phyloP scores from a whole-genome alignment of 495 filamentous ascomycete species.

The Margaritispora aquatica region DNA sequence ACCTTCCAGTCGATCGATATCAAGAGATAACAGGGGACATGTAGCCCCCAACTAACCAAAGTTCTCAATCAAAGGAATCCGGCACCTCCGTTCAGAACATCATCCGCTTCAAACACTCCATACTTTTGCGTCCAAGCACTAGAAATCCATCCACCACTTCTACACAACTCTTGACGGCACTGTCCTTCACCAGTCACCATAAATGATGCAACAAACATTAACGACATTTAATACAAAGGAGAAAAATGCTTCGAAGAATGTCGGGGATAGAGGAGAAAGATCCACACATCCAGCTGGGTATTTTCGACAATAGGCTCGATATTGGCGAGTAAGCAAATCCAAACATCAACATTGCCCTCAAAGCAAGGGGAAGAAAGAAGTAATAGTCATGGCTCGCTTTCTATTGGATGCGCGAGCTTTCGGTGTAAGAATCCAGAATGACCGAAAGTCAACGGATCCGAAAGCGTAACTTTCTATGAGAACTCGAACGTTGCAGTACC shows the following conservation, averaged over 20 bases:
- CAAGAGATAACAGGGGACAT: neutral
- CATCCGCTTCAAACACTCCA: constrained; percentile 20
- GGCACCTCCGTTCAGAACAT: constrained; percentile 19
- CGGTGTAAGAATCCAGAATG: neutral
- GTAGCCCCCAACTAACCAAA: constrained; percentile 13
- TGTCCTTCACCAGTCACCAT: constrained; percentile 5
- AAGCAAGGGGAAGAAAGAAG: constrained; percentile 7
- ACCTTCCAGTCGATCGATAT: constrained; percentile 9
- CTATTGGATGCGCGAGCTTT: neutral
- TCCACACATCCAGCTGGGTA: neutral
- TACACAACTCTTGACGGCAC: constrained; percentile 14
- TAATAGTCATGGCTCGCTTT: constrained; percentile 17
- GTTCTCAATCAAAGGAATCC: constrained; percentile 19
- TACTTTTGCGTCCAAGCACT: constrained; percentile 2
- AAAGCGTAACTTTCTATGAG: constrained; percentile 7
- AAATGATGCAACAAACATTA: constrained; percentile 25
- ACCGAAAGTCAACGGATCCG: neutral
- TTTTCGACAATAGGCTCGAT: constrained; percentile 12
- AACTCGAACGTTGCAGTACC: constrained; percentile 16
- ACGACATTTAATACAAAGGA: constrained; percentile 24
- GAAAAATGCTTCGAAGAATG: constrained; percentile 11
- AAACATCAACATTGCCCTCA: constrained; percentile 14
- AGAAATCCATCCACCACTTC: constrained; percentile 10
- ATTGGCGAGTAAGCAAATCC: constrained; percentile 12
- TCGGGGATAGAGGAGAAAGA: constrained; percentile 8